Evolutionary conservation across 2,329 filamentous ascomycete genomes (phyloP).

Genomic region (Parafenestella ontariensis): DNA sequence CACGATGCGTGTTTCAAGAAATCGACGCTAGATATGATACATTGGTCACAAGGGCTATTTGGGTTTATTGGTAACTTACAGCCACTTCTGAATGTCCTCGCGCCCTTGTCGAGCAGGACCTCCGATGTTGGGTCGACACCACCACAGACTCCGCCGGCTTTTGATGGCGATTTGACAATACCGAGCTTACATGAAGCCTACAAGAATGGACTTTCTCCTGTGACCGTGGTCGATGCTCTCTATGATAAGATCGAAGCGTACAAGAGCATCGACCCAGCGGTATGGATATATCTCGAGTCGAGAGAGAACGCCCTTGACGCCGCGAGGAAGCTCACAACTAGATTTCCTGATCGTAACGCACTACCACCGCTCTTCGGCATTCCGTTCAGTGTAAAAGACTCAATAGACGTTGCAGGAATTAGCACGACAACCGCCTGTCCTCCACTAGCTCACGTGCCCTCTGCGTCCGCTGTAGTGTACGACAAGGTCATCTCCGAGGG

Average conservation of each 20-base stretch:
- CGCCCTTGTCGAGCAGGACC: conserved; percentile 16
- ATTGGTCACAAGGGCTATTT: conserved; percentile 60
- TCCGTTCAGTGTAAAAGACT: conserved; percentile 65
- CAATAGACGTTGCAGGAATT: conserved; percentile 60
- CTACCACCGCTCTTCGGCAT: conserved; percentile 63
- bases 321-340: conserved; percentile 51
- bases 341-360: conserved; percentile 49
- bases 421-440: conserved; percentile 62
- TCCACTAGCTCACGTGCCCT: conserved; percentile 57
- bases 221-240: conserved; percentile 54
- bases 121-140: conserved; percentile 19
- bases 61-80: conserved; percentile 57
- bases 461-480: conserved; percentile 59
- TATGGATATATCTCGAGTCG: conserved; percentile 59
- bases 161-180: conserved; percentile 55
- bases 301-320: conserved; percentile 50
- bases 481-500: conserved; percentile 59
- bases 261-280: conserved; percentile 54
- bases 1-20: conserved; percentile 55
- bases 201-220: conserved; percentile 52
- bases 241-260: conserved; percentile 60
- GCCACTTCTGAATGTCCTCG: conserved; percentile 45
- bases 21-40: conserved; percentile 59
- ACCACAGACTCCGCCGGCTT: conserved; percentile 48
- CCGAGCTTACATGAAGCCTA: conserved; percentile 55